Evolutionary conservation across 2,329 filamentous ascomycete genomes (phyloP).

Genomic region (Alternaria brassicae): DNA sequence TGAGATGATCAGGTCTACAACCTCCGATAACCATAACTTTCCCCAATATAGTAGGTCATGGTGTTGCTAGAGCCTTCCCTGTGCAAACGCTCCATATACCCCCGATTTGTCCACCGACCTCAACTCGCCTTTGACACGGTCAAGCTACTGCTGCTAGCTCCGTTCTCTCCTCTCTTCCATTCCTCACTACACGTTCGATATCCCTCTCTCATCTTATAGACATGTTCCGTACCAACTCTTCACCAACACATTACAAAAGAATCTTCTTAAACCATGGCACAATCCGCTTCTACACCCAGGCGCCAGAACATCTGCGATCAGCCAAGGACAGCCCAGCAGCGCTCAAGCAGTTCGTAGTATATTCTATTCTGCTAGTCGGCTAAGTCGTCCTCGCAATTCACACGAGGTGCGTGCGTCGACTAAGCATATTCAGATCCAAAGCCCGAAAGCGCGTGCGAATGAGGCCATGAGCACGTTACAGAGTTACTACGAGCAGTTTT

Average conservation of each 20-base stretch:
- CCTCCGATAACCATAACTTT: too few species aligned
- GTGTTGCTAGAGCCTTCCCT: accelerated
- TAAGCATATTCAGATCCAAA: too few species aligned
- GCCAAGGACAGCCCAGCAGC: neutral
- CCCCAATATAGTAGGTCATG: neutral
- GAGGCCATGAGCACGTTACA: too few species aligned
- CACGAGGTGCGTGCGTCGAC: neutral
- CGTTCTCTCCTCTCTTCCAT: neutral
- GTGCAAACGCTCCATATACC: neutral
- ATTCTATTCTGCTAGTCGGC: neutral
- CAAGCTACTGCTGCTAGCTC: neutral
- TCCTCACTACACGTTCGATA: too few species aligned
- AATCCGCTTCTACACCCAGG: neutral
- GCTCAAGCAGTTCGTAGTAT: neutral
- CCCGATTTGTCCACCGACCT: neutral
- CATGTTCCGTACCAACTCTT: neutral
- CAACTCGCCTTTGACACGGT: neutral
- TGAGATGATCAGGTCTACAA: slow-evolving; percentile 6
- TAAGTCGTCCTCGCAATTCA: accelerated
- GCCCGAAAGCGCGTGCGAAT: too few species aligned
- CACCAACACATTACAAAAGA: neutral
- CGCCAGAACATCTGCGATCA: neutral
- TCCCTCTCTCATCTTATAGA: too few species aligned
- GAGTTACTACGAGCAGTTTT: too few species aligned
- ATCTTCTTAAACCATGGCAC: neutral